These are phyloP conservation scores for Telfairia occidentalis DNA, from an alignment of 331 rosid genomes.

Conservation along the genomic window DNA sequence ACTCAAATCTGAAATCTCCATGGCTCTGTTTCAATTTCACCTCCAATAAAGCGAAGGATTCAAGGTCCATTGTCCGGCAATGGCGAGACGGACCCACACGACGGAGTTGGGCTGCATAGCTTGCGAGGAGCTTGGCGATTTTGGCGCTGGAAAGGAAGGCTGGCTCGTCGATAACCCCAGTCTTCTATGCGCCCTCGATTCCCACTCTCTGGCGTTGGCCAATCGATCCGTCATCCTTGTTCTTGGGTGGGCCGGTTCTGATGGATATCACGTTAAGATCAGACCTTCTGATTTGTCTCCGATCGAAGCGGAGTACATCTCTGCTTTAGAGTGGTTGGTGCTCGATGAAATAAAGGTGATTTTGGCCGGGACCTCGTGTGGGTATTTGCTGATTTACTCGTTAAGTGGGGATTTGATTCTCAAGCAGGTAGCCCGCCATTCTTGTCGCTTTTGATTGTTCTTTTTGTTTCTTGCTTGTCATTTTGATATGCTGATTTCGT, in stretches of 20 bases:
- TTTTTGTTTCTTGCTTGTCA: neutral
- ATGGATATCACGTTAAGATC: constrained; percentile 34
- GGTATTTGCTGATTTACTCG: constrained; percentile 62
- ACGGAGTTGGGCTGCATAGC: constrained; percentile 77
- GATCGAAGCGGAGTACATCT: constrained; percentile 48
- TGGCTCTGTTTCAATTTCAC: neutral
- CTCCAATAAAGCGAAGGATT: neutral
- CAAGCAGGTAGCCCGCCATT: constrained; percentile 41
- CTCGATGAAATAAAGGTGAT: constrained; percentile 65
- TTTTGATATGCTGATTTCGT: neutral
- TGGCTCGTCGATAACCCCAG: constrained; percentile 73
- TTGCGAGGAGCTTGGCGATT: constrained; percentile 56
- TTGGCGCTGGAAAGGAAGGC: constrained; percentile 85
- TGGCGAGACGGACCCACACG: constrained; percentile 50
- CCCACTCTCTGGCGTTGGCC: constrained; percentile 64
- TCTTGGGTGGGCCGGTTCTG: constrained; percentile 55
- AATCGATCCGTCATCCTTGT: constrained; percentile 52
- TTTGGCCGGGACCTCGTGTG: constrained; percentile 74
- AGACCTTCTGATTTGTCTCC: constrained; percentile 67
- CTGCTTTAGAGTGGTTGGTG: constrained; percentile 78
- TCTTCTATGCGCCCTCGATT: constrained; percentile 72
- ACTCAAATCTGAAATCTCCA: neutral
- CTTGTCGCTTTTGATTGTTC: neutral
- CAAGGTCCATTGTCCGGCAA: constrained; percentile 1
- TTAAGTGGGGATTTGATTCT: constrained; percentile 58